phyloP scores from a whole-genome alignment of 495 filamentous ascomycete genomes.

The Trichocladium uniseriatum region DNA sequence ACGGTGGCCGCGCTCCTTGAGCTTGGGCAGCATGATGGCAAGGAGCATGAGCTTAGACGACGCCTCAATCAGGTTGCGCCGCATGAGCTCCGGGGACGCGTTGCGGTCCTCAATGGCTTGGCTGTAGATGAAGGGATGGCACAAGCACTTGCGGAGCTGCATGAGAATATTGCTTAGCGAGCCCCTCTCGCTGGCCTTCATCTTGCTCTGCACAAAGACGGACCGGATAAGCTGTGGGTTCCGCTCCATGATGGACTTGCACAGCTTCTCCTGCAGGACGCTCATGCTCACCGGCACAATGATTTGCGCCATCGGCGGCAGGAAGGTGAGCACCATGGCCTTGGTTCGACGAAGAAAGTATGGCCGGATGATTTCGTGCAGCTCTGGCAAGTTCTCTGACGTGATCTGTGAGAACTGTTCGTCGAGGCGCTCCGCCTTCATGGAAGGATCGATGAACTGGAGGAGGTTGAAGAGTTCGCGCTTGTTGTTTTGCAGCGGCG shows the following conservation, averaged over 20 bases:
- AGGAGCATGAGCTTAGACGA: conserved; percentile 83
- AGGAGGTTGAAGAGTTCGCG: conserved; percentile 90
- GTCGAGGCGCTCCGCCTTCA: conserved; percentile 65
- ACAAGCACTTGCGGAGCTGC: conserved; percentile 89
- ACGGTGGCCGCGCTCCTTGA: conserved; percentile 79
- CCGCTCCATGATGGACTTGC: conserved; percentile 84
- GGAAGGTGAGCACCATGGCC: conserved; percentile 73
- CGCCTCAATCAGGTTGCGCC: conserved; percentile 79
- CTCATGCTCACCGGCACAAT: conserved; percentile 93
- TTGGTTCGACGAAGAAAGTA: conserved; percentile 72
- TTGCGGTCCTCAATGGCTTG: conserved; percentile 74
- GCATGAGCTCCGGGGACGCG: conserved; percentile 41
- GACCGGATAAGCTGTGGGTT: conserved; percentile 83
- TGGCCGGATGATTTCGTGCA: conserved; percentile 79
- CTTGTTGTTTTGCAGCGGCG: conserved; percentile 91
- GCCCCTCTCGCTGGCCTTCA: conserved; percentile 60
- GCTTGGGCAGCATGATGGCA: conserved; percentile 81
- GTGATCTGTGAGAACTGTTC: conserved; percentile 63
- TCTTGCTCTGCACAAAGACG: conserved; percentile 58
- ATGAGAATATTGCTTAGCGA: conserved; percentile 89
- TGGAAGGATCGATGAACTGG: conserved; percentile 69
- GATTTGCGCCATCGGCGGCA: conserved; percentile 88
- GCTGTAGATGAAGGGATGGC: conserved; percentile 93
- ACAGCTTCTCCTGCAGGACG: conserved; percentile 83
- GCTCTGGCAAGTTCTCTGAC: conserved; percentile 64